Percentiles rank a stretch among this genome's conserved stretches.
These are phyloP conservation scores for Chaetoceros muelleri DNA, from an alignment of 108 stramenopile genomes.

Conservation along the genomic window DNA sequence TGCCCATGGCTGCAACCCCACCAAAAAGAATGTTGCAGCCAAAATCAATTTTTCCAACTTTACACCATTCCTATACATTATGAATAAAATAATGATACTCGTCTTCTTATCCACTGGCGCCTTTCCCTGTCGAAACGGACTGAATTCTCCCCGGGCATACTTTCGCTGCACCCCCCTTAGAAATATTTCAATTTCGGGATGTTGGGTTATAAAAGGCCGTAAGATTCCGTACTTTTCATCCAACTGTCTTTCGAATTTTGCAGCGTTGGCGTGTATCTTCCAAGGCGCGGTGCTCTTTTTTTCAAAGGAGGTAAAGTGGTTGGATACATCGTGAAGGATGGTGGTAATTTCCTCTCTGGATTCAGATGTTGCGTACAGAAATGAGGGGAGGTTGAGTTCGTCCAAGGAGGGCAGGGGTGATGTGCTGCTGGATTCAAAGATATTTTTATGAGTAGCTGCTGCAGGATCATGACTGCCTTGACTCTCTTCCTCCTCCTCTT, in stretches of 20 bases:
- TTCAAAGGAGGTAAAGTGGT: constrained; percentile 39
- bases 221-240: constrained; percentile 79
- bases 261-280: constrained; percentile 66
- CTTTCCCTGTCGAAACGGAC: constrained; percentile 47
- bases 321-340: constrained; percentile 37
- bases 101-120: constrained; percentile 47
- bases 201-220: constrained; percentile 60
- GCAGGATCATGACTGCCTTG: constrained; percentile 19
- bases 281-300: constrained; percentile 34
- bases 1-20: constrained; percentile 85
- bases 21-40: constrained; percentile 53
- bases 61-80: constrained; percentile 70
- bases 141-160: constrained; percentile 61
- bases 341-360: constrained; percentile 30
- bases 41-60: constrained; percentile 40
- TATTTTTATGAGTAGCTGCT: constrained; percentile 8
- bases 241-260: constrained; percentile 74
- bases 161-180: constrained; percentile 48
- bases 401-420: constrained; percentile 8
- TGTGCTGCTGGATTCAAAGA: constrained; percentile 13
- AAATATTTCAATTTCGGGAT: constrained; percentile 65
- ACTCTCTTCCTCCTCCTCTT: neutral
- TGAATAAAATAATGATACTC: constrained; percentile 64
- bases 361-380: constrained; percentile 37
- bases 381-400: constrained; percentile 14